phyloP scores from a whole-genome alignment of 805 yeast genomes.

The Debaryomyces hansenii region DNA sequence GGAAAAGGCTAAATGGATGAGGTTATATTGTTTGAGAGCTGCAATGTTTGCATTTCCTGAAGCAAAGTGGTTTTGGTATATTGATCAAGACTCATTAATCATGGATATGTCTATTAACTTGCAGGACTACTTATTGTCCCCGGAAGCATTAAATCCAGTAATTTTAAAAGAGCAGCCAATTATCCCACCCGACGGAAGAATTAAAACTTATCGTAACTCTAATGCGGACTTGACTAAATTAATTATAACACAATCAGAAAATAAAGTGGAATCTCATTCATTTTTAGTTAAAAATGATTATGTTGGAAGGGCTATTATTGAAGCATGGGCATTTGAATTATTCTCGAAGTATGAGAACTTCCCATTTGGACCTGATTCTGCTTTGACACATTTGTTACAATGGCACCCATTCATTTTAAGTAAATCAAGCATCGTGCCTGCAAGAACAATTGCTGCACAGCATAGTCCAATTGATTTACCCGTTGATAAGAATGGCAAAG shows the following conservation, averaged over 20 bases:
- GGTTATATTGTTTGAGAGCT: constrained; percentile 65
- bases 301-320: constrained; percentile 68
- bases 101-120: constrained; percentile 69
- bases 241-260: constrained; percentile 68
- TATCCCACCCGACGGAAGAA: constrained; percentile 64
- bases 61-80: constrained; percentile 87
- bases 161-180: constrained; percentile 72
- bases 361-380: constrained; percentile 59
- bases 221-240: constrained; percentile 56
- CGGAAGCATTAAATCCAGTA: constrained; percentile 60
- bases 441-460: constrained; percentile 35
- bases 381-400: constrained; percentile 82
- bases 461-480: constrained; percentile 15
- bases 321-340: constrained; percentile 74
- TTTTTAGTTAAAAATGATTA: constrained; percentile 70
- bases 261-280: constrained; percentile 64
- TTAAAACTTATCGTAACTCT: constrained; percentile 65
- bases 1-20: constrained; percentile 60
- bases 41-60: constrained; percentile 94
- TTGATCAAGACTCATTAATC: constrained; percentile 76
- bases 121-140: constrained; percentile 56
- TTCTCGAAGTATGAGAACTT: constrained; percentile 67
- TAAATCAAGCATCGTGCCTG: constrained; percentile 69
- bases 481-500: constrained; percentile 22
- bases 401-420: constrained; percentile 89